Evolutionary conservation across 2,329 filamentous ascomycete species (phyloP).

Genomic region (Penicillium sp.): DNA sequence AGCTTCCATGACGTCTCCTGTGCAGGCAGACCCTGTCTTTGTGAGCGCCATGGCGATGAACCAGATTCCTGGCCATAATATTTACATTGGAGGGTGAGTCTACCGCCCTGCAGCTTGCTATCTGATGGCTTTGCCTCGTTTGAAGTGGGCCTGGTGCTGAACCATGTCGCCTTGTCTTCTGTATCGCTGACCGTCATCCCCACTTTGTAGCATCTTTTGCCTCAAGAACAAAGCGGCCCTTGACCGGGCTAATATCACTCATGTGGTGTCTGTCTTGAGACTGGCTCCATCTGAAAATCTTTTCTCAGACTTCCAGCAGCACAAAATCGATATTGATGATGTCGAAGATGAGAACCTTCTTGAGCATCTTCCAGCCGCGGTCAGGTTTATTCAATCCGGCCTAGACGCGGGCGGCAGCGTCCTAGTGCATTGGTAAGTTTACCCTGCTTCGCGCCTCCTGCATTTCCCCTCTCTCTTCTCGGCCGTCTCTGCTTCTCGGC

Average conservation of each 20-base stretch:
- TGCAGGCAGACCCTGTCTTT: background rate
- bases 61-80: conserved; percentile 65
- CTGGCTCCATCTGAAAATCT: conserved; percentile 57
- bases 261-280: conserved; percentile 80
- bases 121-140: background rate
- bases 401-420: conserved; percentile 61
- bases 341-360: conserved; percentile 85
- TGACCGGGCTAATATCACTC: conserved; percentile 73
- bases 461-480: background rate
- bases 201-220: conserved; percentile 66
- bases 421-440: conserved; percentile 67
- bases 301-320: conserved; percentile 66
- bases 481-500: background rate
- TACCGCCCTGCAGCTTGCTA: background rate
- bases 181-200: background rate
- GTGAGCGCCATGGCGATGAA: conserved; percentile 50
- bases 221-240: conserved; percentile 70
- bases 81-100: conserved; percentile 75
- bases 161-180: conserved; percentile 1
- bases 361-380: conserved; percentile 72
- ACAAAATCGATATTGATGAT: conserved; percentile 84
- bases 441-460: conserved; percentile 7
- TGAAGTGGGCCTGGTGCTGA: conserved; percentile 8
- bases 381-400: conserved; percentile 78
- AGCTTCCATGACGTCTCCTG: background rate